Percentiles rank a stretch among this genome's conserved stretches.
Evolutionary conservation across 305 asterid species (phyloP).

Genomic region (Ilex paraguariensis): DNA sequence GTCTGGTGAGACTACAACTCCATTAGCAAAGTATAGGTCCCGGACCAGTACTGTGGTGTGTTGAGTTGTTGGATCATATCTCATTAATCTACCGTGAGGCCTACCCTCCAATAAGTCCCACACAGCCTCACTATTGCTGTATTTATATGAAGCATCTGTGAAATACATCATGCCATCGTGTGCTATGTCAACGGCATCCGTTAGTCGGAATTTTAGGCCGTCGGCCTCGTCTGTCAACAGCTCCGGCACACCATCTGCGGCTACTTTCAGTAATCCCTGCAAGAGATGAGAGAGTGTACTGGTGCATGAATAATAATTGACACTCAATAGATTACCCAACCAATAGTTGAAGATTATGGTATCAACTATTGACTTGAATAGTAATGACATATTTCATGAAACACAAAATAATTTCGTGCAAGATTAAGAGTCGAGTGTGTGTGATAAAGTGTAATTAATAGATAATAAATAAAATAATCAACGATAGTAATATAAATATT

Average conservation of each 20-base stretch:
- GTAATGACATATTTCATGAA: too few species aligned
- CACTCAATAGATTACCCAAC: too few species aligned
- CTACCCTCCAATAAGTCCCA: conserved; percentile 52
- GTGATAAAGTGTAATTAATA: too few species aligned
- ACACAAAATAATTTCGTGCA: too few species aligned
- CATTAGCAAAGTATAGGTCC: conserved; percentile 70
- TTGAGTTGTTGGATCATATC: conserved; percentile 67
- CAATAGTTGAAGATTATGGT: too few species aligned
- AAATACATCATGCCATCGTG: conserved; percentile 65
- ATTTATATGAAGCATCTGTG: conserved; percentile 72
- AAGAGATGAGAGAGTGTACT: background rate
- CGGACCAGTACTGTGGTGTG: conserved; percentile 40
- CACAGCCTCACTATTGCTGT: conserved; percentile 16
- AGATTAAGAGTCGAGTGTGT: too few species aligned
- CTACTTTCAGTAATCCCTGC: conserved; percentile 77
- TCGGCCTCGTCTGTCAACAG: conserved; percentile 66
- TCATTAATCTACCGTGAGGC: conserved; percentile 69
- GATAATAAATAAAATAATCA: too few species aligned
- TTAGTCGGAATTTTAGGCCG: conserved; percentile 56
- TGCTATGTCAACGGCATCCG: conserved; percentile 68
- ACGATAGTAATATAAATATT: too few species aligned
- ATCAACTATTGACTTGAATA: too few species aligned
- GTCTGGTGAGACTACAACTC: conserved; percentile 65
- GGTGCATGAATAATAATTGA: too few species aligned
- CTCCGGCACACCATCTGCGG: conserved; percentile 47